Conservation (phyloP, 345 rosid genomes). For the Eutrema heterophyllum region DNA sequence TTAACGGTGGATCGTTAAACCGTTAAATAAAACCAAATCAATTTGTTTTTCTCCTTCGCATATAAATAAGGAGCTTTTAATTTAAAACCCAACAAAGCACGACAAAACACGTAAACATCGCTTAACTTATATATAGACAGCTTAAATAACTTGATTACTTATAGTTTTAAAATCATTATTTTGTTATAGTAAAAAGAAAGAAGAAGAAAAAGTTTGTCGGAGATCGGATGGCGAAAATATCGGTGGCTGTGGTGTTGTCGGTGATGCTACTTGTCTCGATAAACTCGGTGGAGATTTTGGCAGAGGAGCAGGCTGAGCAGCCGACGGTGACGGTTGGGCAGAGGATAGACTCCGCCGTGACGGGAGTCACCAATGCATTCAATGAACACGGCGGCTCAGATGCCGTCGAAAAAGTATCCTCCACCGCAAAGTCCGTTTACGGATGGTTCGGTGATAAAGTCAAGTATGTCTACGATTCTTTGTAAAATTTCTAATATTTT, state of each 20-base stretch:
- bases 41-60: background rate
- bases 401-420: constrained; percentile 15
- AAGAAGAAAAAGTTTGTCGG: background rate
- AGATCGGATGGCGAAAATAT: constrained; percentile 14
- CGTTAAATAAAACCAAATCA: background rate
- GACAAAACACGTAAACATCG: background rate
- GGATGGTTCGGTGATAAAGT: constrained; percentile 28
- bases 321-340: constrained; percentile 18
- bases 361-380: constrained; percentile 4
- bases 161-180: background rate
- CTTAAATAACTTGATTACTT: background rate
- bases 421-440: constrained; percentile 10
- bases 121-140: background rate
- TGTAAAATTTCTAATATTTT: background rate
- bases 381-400: constrained; percentile 22
- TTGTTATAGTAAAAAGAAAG: background rate
- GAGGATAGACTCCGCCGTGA: constrained; percentile 14
- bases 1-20: constrained; percentile 20
- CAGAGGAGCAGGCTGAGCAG: constrained; percentile 13
- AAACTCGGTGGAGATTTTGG: background rate
- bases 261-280: constrained; percentile 18
- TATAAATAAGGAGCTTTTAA: constrained; percentile 5
- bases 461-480: constrained; percentile 10
- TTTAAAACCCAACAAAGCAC: background rate
- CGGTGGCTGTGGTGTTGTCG: constrained; percentile 7